These are phyloP conservation scores for Poa pratensis DNA, from an alignment of 176 grass and related monocot species.

Conservation along the genomic window DNA sequence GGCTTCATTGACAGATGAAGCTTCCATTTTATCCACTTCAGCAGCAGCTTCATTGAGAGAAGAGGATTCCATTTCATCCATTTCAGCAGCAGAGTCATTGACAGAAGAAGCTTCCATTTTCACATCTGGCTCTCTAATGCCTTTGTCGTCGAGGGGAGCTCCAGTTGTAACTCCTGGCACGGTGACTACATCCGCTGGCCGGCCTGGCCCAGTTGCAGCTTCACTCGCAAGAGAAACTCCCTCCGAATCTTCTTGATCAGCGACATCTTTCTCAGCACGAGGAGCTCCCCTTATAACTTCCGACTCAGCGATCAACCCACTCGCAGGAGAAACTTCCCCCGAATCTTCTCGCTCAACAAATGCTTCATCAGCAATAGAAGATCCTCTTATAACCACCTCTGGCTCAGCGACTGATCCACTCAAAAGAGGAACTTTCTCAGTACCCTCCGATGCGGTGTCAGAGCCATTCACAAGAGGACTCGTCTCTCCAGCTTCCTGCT, in stretches of 20 bases:
- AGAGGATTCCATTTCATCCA: neutral
- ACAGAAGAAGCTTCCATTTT: conserved; percentile 3
- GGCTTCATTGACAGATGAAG: conserved; percentile 19
- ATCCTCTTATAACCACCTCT: neutral
- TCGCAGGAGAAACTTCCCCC: neutral
- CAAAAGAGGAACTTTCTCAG: neutral
- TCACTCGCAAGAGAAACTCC: neutral
- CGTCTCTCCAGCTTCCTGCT: neutral
- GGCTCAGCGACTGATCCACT: conserved; percentile 9
- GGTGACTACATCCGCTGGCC: neutral
- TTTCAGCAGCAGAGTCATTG: neutral
- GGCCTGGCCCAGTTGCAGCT: neutral
- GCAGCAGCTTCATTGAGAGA: neutral
- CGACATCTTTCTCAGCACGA: neutral
- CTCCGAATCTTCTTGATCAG: neutral
- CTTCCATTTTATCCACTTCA: neutral
- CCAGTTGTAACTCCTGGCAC: neutral
- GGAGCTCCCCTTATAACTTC: neutral
- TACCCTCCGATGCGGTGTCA: neutral
- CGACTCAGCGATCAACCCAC: neutral
- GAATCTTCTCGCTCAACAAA: neutral
- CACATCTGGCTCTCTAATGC: neutral
- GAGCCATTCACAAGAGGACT: conserved; percentile 17
- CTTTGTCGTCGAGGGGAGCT: neutral
- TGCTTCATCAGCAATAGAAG: conserved; percentile 14